Evolutionary conservation across 306 rosid species (phyloP).

Genomic region (Trichosanthes truncata): DNA sequence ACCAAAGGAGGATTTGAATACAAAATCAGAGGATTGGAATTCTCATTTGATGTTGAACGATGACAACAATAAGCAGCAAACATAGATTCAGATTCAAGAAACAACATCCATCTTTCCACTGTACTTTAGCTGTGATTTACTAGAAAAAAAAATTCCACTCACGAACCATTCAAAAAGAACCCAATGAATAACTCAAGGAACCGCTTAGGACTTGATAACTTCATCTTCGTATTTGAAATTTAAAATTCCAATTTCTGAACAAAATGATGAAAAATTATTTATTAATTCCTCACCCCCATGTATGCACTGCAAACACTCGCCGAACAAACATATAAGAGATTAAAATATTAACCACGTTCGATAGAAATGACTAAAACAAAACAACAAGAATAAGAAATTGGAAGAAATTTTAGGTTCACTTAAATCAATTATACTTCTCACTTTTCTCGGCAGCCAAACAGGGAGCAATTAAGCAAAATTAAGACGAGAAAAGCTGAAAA

Average conservation of each 20-base stretch:
- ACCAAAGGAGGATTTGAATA: background rate
- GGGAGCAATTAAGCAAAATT: background rate
- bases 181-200: background rate
- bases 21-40: background rate
- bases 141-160: background rate
- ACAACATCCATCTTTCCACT: background rate
- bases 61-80: background rate
- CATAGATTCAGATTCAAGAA: background rate
- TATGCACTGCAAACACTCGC: background rate
- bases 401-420: background rate
- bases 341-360: background rate
- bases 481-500: background rate
- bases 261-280: background rate
- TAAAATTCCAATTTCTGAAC: background rate
- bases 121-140: background rate
- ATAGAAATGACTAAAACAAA: background rate
- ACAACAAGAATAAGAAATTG: background rate
- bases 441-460: background rate
- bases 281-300: background rate
- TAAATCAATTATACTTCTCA: background rate
- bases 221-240: background rate
- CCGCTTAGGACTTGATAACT: background rate
- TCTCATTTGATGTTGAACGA: background rate
- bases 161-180: background rate
- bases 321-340: too few relatives aligned